Conservation (phyloP, 257 asterid genomes). For the Ajuga chamaepitys region DNA sequence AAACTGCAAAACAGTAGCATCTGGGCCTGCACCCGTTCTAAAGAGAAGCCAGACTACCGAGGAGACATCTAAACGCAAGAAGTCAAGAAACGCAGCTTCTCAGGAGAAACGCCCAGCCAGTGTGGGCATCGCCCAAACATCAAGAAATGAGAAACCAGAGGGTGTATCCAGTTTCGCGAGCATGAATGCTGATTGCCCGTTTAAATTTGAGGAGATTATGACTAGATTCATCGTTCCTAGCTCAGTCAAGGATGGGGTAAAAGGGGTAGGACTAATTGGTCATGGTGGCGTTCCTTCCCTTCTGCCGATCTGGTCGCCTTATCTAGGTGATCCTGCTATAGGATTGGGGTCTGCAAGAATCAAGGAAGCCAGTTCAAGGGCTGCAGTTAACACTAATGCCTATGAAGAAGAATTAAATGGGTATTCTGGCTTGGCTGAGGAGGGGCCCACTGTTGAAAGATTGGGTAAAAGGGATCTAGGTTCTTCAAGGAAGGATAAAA, state of each 20-base stretch:
- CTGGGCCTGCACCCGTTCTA: slow-evolving; percentile 30
- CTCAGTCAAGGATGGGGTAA: slow-evolving; percentile 63
- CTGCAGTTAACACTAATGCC: slow-evolving; percentile 13
- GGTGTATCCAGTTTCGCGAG: slow-evolving; percentile 27
- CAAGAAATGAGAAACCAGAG: slow-evolving; percentile 34
- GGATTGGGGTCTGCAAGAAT: slow-evolving; percentile 23
- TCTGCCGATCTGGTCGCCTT: slow-evolving; percentile 30
- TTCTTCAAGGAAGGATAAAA: slow-evolving; percentile 30
- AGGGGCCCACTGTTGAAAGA: slow-evolving; percentile 28
- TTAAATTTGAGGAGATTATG: slow-evolving; percentile 67
- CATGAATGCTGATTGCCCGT: slow-evolving; percentile 43
- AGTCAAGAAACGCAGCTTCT: slow-evolving; percentile 20
- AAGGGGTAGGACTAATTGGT: slow-evolving; percentile 60
- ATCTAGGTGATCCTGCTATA: slow-evolving; percentile 42
- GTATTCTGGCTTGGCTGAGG: slow-evolving; percentile 21
- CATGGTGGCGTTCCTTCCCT: slow-evolving; percentile 51
- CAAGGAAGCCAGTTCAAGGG: slow-evolving; percentile 25
- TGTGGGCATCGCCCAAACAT: slow-evolving; percentile 23
- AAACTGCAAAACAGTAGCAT: slow-evolving; percentile 35
- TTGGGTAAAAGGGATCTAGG: slow-evolving; percentile 28
- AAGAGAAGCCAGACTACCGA: slow-evolving; percentile 33
- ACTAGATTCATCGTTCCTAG: slow-evolving; percentile 51
- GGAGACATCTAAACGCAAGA: slow-evolving; percentile 43
- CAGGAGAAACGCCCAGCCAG: slow-evolving; percentile 29
- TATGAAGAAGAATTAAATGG: slow-evolving; percentile 17